Evolutionary conservation across 2,329 filamentous ascomycete species (phyloP).

Genomic region (Ciborinia camelliae): DNA sequence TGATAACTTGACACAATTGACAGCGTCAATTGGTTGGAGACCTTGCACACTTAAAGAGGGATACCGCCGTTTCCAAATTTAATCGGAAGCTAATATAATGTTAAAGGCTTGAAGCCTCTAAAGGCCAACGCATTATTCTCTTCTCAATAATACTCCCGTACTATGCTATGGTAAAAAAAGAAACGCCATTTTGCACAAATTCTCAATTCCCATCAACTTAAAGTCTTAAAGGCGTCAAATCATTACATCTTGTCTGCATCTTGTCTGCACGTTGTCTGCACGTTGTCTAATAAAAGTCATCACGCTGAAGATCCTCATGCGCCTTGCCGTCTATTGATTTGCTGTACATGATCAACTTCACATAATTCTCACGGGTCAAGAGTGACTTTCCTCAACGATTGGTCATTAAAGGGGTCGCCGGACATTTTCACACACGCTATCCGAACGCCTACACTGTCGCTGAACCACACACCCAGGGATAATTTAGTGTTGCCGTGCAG

Average conservation of each 20-base stretch:
- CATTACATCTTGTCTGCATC: too few species aligned
- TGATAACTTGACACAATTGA: background rate
- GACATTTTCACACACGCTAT: background rate
- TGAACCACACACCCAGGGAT: constrained; percentile 4
- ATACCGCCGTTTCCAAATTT: constrained; percentile 1
- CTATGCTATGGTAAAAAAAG: background rate
- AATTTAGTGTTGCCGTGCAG: constrained; percentile 15
- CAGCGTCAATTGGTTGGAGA: constrained; percentile 7
- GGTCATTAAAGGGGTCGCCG: background rate
- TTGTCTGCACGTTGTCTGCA: background rate
- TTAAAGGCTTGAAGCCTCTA: too few species aligned
- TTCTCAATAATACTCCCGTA: too few species aligned
- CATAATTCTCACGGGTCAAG: background rate
- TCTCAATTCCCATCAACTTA: constrained; percentile 1
- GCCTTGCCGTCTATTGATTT: background rate
- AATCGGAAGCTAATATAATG: background rate
- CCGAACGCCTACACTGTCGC: background rate
- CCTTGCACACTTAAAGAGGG: background rate
- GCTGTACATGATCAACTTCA: constrained; percentile 4
- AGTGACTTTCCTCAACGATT: background rate
- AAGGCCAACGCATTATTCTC: constrained; percentile 11
- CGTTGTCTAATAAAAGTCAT: background rate
- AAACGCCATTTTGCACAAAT: background rate
- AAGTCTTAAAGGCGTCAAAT: background rate
- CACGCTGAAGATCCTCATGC: constrained; percentile 11